Conservation (phyloP, 768 basidiomycete species). For the Aureoboletus auriporus region DNA sequence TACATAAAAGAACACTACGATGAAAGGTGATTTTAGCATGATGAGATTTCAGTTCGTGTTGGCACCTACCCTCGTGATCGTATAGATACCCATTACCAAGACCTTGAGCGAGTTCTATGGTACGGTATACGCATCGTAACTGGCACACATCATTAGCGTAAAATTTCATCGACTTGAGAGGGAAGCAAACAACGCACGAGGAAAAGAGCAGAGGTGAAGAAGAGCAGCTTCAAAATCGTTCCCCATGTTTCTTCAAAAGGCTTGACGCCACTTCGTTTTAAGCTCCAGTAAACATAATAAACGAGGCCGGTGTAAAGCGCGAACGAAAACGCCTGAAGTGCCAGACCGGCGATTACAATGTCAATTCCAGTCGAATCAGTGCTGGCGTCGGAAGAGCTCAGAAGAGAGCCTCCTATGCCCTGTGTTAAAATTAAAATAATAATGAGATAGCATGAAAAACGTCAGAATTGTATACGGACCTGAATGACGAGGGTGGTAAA, state of each 20-base stretch:
- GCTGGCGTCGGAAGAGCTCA: conserved; percentile 3
- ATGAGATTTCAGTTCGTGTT: background rate
- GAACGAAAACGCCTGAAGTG: conserved; percentile 24
- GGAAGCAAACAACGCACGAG: conserved; percentile 15
- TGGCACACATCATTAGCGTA: background rate
- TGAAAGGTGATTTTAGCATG: background rate
- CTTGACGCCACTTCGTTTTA: conserved; percentile 8
- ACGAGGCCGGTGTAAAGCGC: conserved; percentile 18
- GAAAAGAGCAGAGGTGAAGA: conserved; percentile 23
- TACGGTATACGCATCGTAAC: conserved; percentile 30
- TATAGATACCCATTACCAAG: conserved; percentile 16
- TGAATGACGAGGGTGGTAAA: conserved; percentile 26
- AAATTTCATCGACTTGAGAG: too few relatives aligned
- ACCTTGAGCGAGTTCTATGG: conserved; percentile 18
- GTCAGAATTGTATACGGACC: conserved; percentile 1
- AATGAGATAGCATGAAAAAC: background rate
- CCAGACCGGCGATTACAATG: conserved; percentile 25
- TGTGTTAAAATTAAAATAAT: background rate
- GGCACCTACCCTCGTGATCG: conserved; percentile 20
- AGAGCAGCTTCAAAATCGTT: conserved; percentile 14
- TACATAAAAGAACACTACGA: conserved; percentile 25
- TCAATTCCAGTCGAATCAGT: conserved; percentile 6
- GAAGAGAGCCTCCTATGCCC: conserved; percentile 22
- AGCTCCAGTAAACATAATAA: conserved; percentile 2
- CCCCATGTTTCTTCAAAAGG: conserved; percentile 16